phyloP scores from a whole-genome alignment of 305 asterid genomes.

The Ilex paraguariensis region DNA sequence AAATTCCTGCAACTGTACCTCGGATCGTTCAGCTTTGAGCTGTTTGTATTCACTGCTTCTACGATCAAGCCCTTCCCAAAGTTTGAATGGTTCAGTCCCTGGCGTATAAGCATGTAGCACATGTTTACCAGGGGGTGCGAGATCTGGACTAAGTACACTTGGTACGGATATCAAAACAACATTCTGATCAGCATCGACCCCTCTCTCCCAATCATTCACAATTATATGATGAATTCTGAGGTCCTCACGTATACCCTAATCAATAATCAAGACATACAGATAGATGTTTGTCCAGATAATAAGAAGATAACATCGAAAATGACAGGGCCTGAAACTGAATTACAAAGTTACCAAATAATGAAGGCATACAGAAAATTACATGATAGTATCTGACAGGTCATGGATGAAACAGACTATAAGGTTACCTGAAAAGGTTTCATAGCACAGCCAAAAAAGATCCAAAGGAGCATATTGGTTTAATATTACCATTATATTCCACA shows the following conservation, averaged over 20 bases:
- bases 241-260: constrained; percentile 65
- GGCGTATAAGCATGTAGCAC: constrained; percentile 88
- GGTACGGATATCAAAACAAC: constrained; percentile 88
- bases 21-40: constrained; percentile 82
- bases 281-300: neutral
- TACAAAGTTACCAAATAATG: too few species aligned
- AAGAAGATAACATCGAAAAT: neutral
- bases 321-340: too few species aligned
- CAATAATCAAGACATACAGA: neutral
- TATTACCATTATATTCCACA: too few species aligned
- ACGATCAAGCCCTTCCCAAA: constrained; percentile 91
- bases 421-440: too few species aligned
- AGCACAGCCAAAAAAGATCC: too few species aligned
- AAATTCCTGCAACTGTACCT: constrained; percentile 38
- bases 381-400: too few species aligned
- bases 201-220: constrained; percentile 88
- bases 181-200: constrained; percentile 93
- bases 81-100: constrained; percentile 86
- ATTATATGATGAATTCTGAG: constrained; percentile 90
- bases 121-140: constrained; percentile 91
- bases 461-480: too few species aligned
- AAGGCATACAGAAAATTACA: too few species aligned
- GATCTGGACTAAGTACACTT: constrained; percentile 70
- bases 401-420: too few species aligned
- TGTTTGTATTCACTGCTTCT: constrained; percentile 74